Conservation (phyloP, 805 yeast species). For the Vanderwaltozyma yarrowii region DNA sequence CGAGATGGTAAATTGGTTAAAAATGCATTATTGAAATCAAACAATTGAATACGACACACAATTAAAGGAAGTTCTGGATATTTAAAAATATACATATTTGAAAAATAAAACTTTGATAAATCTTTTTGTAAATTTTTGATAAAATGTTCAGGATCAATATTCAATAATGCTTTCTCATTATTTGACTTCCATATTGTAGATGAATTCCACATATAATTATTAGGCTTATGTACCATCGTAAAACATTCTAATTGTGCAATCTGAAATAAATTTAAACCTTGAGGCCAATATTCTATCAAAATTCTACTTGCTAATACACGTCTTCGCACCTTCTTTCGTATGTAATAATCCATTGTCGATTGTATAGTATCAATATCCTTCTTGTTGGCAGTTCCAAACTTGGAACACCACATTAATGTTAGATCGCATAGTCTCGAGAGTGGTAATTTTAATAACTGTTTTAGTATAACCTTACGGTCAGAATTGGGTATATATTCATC, state of each 20-base stretch:
- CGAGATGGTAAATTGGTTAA: background rate
- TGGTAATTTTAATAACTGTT: constrained; percentile 15
- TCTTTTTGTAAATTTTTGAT: constrained; percentile 38
- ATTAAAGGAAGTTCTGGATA: constrained; percentile 56
- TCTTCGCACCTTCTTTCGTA: constrained; percentile 9
- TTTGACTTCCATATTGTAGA: constrained; percentile 21
- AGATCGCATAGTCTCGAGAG: constrained; percentile 11
- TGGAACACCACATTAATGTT: constrained; percentile 15
- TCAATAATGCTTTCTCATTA: constrained; percentile 16
- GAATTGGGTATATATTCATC: constrained; percentile 14
- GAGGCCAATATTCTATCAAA: constrained; percentile 16
- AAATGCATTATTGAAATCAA: constrained; percentile 36
- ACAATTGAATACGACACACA: constrained; percentile 57
- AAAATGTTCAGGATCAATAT: constrained; percentile 42
- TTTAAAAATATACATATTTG: constrained; percentile 56
- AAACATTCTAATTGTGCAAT: constrained; percentile 64
- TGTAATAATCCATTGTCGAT: constrained; percentile 6
- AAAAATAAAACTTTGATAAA: constrained; percentile 42
- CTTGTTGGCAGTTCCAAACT: constrained; percentile 8
- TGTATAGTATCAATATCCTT: constrained; percentile 1
- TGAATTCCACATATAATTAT: constrained; percentile 29
- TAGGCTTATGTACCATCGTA: constrained; percentile 48
- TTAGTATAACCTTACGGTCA: constrained; percentile 8
- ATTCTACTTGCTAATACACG: constrained; percentile 8
- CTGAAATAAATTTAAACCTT: constrained; percentile 35